phyloP scores from a whole-genome alignment of 257 asterid genomes.

The Solanum ossicruentum region DNA sequence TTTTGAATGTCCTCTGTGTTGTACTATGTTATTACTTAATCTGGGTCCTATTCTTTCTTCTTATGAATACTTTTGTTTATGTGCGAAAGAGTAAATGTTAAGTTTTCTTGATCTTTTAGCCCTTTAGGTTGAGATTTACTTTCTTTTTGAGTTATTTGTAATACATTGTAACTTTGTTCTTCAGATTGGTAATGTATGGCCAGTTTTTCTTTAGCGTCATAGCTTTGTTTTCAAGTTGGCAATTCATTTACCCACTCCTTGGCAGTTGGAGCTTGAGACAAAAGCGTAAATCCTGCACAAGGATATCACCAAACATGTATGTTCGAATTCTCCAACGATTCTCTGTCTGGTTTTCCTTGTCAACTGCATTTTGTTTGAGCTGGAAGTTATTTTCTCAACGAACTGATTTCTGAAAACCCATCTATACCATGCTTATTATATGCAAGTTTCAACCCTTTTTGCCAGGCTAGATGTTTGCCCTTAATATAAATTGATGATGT shows the following conservation, averaged over 20 bases:
- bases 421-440: neutral
- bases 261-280: conserved; percentile 60
- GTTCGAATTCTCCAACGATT: conserved; percentile 3
- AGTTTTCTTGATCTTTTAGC: neutral
- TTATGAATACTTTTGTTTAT: neutral
- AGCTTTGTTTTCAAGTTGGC: neutral
- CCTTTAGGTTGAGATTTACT: neutral
- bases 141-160: neutral
- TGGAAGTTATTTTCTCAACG: neutral
- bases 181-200: neutral
- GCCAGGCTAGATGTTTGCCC: neutral
- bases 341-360: neutral
- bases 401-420: neutral
- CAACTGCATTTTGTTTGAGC: neutral
- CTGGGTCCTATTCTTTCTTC: neutral
- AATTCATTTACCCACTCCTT: neutral
- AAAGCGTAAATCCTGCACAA: conserved; percentile 62
- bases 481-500: neutral
- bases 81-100: neutral
- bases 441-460: neutral
- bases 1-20: neutral
- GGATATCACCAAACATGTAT: conserved; percentile 70
- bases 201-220: neutral
- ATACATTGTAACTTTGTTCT: neutral
- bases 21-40: neutral